Evolutionary conservation across 768 basidiomycete species (phyloP).

Genomic region (Inosperma sp.): DNA sequence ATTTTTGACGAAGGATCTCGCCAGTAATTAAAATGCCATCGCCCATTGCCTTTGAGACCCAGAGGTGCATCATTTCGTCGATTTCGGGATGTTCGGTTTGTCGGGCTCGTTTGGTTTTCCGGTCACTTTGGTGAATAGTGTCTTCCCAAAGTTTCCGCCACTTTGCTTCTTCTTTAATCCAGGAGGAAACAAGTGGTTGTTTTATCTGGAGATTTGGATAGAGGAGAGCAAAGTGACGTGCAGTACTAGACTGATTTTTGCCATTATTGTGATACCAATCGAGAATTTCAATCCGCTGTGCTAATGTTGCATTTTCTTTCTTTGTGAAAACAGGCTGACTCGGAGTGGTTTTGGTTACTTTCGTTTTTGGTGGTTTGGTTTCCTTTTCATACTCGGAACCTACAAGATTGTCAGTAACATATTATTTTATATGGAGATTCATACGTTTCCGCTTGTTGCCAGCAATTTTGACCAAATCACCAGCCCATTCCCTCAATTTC

Average conservation of each 20-base stretch:
- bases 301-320: constrained; percentile 32
- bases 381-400: constrained; percentile 13
- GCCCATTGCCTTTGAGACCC: constrained; percentile 33
- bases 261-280: constrained; percentile 34
- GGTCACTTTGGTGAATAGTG: constrained; percentile 1
- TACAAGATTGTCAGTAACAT: constrained; percentile 6
- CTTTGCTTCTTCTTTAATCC: constrained; percentile 29
- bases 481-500: constrained; percentile 13
- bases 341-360: background rate
- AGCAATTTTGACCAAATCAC: constrained; percentile 8
- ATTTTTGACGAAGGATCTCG: constrained; percentile 33
- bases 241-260: constrained; percentile 29
- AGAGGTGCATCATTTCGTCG: constrained; percentile 32
- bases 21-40: constrained; percentile 31
- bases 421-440: constrained; percentile 4
- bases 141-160: constrained; percentile 20
- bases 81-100: constrained; percentile 33
- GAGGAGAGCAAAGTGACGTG: constrained; percentile 25
- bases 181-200: constrained; percentile 30
- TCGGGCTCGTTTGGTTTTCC: constrained; percentile 20
- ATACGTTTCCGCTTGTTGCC: constrained; percentile 19
- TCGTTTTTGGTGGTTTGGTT: constrained; percentile 6
- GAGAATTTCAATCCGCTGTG: constrained; percentile 33
- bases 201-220: constrained; percentile 33
- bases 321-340: constrained; percentile 11